Base-by-base conservation (phyloP, 2,329 filamentous ascomycete species). In the Trichoderma simmonsii region DNA sequence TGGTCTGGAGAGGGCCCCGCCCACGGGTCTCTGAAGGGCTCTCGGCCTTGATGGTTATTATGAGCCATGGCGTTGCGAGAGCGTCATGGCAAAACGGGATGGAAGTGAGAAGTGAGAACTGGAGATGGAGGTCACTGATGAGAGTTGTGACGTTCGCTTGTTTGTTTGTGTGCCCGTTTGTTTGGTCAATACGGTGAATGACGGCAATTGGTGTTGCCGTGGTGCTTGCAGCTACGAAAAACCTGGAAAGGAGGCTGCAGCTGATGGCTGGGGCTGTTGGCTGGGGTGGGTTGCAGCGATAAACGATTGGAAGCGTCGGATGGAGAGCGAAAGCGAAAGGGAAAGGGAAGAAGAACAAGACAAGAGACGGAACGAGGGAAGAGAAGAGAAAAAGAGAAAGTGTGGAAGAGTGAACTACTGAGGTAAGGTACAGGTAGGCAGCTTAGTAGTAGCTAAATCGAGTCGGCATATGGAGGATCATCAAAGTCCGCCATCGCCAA, bases 41-140 rank as follows among this genome's bases (percentile, higher is more conserved):
- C 76, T 71, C 76, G 75, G 76, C 77, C 76, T 71, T 75, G 72
- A 68, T 78, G 59, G 78, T 79, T 75, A 77, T 74, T 73, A 76
- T 80, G 74, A 71, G 76, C 75, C 81, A 82, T 82, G 39, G 62
- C 73, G 71, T 61, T 43, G 71, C 65, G 57, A 36, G 57, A 68
- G 72, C 61, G 71, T 68, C 79, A 80, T 71, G 76, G 80, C 80
- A 73, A 73, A 72, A 73, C 18, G 21, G 57, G 57, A 3, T 14
- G 8, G 3, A 18, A 43, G 28, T 21, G 56, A 32, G 3, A 18
- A 43, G 28, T 21, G 56, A 32, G n/a, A 24, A 24, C n/a, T 48
- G 56, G 24, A 32, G 11, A 26, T 48, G 5, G 36, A 60, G 6
- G 36, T 30, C 6, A 61, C 56, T 36, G 28, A 30, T 8, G 28